These are phyloP conservation scores for Margaritispora aquatica DNA, from an alignment of 495 filamentous ascomycete species.

Conservation along the genomic window DNA sequence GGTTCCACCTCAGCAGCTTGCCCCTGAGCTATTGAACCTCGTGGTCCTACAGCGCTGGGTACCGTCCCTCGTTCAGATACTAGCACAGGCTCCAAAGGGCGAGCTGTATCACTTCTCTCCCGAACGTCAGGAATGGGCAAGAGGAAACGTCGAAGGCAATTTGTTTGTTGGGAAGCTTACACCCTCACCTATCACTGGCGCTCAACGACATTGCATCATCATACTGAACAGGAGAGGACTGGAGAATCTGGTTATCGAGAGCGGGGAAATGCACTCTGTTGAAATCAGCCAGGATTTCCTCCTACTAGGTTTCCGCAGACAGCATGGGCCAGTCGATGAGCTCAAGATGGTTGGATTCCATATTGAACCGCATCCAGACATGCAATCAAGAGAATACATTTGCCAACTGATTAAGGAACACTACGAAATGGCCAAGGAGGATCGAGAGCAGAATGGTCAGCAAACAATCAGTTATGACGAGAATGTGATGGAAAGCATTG, in stretches of 20 bases:
- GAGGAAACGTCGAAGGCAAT: conserved; percentile 68
- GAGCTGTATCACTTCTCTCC: conserved; percentile 72
- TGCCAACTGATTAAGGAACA: conserved; percentile 5
- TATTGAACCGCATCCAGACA: background rate
- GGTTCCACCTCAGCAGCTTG: conserved; percentile 33
- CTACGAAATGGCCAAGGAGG: conserved; percentile 16
- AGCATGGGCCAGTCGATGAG: background rate
- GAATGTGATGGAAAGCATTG: background rate
- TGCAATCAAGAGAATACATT: conserved; percentile 6
- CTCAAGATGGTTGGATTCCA: conserved; percentile 12
- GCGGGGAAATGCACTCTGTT: conserved; percentile 24
- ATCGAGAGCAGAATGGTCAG: background rate
- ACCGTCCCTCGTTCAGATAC: conserved; percentile 57
- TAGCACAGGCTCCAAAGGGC: conserved; percentile 70
- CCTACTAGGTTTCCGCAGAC: conserved; percentile 11
- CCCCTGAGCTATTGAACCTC: conserved; percentile 81
- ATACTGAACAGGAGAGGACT: conserved; percentile 31
- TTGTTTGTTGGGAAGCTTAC: conserved; percentile 65
- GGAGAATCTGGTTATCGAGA: conserved; percentile 29
- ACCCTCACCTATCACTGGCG: conserved; percentile 12
- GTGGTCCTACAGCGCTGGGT: conserved; percentile 70
- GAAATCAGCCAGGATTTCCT: conserved; percentile 25
- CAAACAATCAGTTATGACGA: conserved; percentile 5
- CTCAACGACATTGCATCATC: conserved; percentile 23
- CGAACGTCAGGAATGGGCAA: conserved; percentile 63